These are phyloP conservation scores for Pisolithus marmoratus DNA, from an alignment of 768 basidiomycete genomes.

Conservation along the genomic window DNA sequence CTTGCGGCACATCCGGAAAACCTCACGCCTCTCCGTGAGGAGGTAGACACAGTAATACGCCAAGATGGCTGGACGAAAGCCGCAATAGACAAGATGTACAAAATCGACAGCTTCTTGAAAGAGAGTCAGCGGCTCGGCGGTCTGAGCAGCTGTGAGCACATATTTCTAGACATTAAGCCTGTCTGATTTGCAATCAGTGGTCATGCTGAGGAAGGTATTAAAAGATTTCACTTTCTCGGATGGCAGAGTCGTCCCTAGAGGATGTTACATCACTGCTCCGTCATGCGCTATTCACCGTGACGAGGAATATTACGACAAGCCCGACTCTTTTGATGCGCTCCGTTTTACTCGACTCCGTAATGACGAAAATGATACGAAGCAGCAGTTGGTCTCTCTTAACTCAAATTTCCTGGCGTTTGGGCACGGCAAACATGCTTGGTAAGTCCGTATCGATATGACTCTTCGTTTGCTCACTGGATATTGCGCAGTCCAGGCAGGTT, in stretches of 20 bases:
- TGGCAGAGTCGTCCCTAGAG: conserved; percentile 29
- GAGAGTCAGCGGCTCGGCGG: conserved; percentile 28
- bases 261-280: conserved; percentile 1
- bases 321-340: not conserved
- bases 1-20: conserved; percentile 2
- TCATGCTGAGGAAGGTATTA: conserved; percentile 26
- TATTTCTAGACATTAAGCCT: not conserved
- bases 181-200: conserved; percentile 10
- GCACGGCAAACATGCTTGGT: conserved; percentile 15
- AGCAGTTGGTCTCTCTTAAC: conserved; percentile 28
- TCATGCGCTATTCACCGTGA: not conserved
- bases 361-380: not conserved
- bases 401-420: conserved; percentile 32
- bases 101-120: conserved; percentile 35
- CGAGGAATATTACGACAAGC: not conserved
- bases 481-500: conserved; percentile 30
- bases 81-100: conserved; percentile 22
- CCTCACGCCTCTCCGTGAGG: conserved; percentile 27
- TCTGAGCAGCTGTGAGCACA: conserved; percentile 10
- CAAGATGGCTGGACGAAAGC: conserved; percentile 20
- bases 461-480: not conserved
- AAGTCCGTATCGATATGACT: not conserved
- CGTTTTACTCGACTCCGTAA: not conserved
- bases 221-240: conserved; percentile 30
- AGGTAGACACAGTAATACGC: conserved; percentile 24